Percentiles rank a stretch among this genome's conserved stretches.
Conservation (phyloP, 2,329 filamentous ascomycete genomes). For the Cadophora luteo-olivacea region DNA sequence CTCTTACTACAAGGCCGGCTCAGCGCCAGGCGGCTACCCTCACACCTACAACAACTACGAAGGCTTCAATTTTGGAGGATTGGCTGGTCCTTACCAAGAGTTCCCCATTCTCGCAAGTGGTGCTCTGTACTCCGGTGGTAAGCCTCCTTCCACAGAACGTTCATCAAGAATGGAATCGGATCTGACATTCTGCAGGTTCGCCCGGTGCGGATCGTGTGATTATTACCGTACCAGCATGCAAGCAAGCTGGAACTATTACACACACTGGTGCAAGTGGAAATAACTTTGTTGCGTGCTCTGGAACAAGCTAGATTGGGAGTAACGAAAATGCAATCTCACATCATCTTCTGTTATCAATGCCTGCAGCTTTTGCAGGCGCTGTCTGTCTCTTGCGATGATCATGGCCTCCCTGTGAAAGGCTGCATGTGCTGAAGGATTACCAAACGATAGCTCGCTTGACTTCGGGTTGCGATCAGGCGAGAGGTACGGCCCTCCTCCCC, state of each 20-base stretch:
- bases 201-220: slow-evolving; percentile 73
- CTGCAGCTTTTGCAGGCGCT: too few relatives aligned
- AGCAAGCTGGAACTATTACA: slow-evolving; percentile 69
- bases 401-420: too few relatives aligned
- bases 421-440: too few relatives aligned
- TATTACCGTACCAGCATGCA: slow-evolving; percentile 59
- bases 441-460: too few relatives aligned
- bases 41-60: slow-evolving; percentile 68
- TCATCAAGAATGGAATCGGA: background rate
- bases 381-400: too few relatives aligned
- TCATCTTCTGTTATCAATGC: too few relatives aligned
- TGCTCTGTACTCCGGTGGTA: slow-evolving; percentile 60
- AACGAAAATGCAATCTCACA: background rate
- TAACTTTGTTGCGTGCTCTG: slow-evolving; percentile 68
- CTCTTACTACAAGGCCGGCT: slow-evolving; percentile 49
- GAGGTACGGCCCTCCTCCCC: too few relatives aligned
- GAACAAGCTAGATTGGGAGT: slow-evolving; percentile 23
- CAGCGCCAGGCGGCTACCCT: slow-evolving; percentile 52
- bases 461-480: too few relatives aligned
- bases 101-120: slow-evolving; percentile 62
- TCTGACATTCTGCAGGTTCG: slow-evolving; percentile 50
- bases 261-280: slow-evolving; percentile 74
- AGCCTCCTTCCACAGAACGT: slow-evolving; percentile 30
- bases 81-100: slow-evolving; percentile 66
- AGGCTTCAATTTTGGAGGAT: slow-evolving; percentile 62